These are phyloP conservation scores for Isabelozyma pseudorhagii DNA, from an alignment of 805 yeast genomes.

Conservation along the genomic window DNA sequence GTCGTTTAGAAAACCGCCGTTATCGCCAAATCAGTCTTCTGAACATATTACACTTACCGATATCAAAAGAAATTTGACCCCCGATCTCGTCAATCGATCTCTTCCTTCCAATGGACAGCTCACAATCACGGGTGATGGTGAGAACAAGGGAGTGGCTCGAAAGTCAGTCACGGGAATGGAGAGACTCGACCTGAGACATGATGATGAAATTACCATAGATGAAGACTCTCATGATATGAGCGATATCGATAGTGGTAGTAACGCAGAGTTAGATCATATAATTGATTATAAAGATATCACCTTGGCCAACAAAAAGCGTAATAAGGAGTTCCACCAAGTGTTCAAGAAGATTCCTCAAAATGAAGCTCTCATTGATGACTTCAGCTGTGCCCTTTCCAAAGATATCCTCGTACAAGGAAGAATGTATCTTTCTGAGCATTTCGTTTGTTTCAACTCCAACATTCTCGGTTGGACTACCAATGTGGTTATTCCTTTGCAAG, in stretches of 20 bases:
- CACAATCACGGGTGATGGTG: conserved; percentile 11
- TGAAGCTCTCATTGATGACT: conserved; percentile 60
- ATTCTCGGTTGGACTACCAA: conserved; percentile 67
- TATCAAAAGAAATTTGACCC: conserved; percentile 10
- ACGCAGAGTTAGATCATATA: conserved; percentile 10
- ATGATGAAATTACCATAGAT: conserved; percentile 1
- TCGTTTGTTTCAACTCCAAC: conserved; percentile 62
- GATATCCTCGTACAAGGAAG: conserved; percentile 70
- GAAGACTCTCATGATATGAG: conserved; percentile 6
- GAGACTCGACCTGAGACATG: not conserved
- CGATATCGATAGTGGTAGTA: conserved; percentile 5
- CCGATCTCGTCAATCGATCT: conserved; percentile 14
- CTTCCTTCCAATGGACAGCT: conserved; percentile 13
- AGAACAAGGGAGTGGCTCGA: conserved; percentile 17
- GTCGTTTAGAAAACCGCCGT: conserved; percentile 5
- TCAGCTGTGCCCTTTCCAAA: conserved; percentile 60
- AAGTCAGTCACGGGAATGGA: not conserved
- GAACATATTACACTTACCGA: conserved; percentile 11
- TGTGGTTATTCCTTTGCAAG: conserved; percentile 53
- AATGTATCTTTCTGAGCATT: conserved; percentile 53
- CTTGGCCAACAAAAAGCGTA: conserved; percentile 48
- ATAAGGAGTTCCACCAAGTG: conserved; percentile 56
- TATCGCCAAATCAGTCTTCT: conserved; percentile 14
- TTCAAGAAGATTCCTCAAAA: conserved; percentile 50
- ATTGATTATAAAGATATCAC: conserved; percentile 17